Conservation (phyloP, 73 alveolate genomes). For the Durusdinium trenchii region DNA sequence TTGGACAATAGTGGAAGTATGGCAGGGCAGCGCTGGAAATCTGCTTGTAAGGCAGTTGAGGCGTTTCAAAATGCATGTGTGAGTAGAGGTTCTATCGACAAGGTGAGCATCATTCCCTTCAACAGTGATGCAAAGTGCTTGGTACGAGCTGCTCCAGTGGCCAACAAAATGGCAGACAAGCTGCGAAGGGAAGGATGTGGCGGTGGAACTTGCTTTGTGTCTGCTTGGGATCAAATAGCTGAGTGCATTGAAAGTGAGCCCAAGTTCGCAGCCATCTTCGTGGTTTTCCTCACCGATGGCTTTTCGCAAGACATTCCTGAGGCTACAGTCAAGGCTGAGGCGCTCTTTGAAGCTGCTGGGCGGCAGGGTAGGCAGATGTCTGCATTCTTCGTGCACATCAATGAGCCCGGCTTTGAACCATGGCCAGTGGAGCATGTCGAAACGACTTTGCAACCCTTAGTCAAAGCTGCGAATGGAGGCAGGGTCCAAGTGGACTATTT, state of each 20-base stretch:
- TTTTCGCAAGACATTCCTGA: not conserved
- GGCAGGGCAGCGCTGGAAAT: not conserved
- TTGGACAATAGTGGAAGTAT: slow-evolving; percentile 38
- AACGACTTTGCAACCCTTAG: not conserved
- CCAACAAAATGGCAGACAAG: not conserved
- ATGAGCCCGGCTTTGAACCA: not conserved
- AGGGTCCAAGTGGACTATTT: not conserved
- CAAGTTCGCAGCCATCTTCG: slow-evolving; percentile 28
- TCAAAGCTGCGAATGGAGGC: slow-evolving; percentile 78
- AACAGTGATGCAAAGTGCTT: not conserved
- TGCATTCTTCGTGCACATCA: slow-evolving; percentile 53
- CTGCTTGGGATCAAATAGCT: slow-evolving; percentile 18
- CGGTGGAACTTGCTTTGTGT: not conserved
- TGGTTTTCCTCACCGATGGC: slow-evolving; percentile 73
- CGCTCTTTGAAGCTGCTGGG: not conserved
- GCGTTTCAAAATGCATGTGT: slow-evolving; percentile 36
- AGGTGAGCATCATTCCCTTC: not conserved
- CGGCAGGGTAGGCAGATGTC: slow-evolving; percentile 23
- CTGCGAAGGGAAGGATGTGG: not conserved
- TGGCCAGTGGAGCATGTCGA: not conserved
- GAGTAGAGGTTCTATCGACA: slow-evolving; percentile 47
- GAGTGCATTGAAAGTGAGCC: slow-evolving; percentile 25
- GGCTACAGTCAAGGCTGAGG: not conserved
- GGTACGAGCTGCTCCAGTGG: slow-evolving; percentile 15
- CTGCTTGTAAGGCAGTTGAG: not conserved